These are phyloP conservation scores for Coemansia sp. DNA, from an alignment of 192 early-diverging fungal genomes.

Conservation along the genomic window DNA sequence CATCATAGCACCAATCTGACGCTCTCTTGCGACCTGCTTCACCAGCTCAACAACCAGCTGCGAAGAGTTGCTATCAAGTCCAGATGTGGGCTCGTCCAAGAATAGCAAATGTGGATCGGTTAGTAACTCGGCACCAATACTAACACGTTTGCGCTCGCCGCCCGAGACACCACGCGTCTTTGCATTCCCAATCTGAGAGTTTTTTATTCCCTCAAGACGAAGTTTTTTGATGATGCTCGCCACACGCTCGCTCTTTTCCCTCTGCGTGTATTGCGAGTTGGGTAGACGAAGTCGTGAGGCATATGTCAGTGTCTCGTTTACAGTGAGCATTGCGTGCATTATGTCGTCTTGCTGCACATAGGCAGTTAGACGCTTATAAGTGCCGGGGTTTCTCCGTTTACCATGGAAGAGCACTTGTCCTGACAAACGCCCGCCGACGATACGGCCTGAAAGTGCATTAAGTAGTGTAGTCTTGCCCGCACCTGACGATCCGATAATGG, in stretches of 20 bases:
- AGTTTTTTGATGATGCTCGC: conserved; percentile 61
- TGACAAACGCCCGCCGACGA: conserved; percentile 56
- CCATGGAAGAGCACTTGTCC: conserved; percentile 58
- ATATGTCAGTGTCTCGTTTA: conserved; percentile 75
- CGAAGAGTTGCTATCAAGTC: conserved; percentile 70
- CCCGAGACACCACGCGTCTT: conserved; percentile 54
- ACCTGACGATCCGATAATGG: conserved; percentile 91
- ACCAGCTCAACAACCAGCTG: conserved; percentile 63
- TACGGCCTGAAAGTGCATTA: conserved; percentile 75
- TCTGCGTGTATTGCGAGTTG: conserved; percentile 42
- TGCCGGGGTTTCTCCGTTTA: conserved; percentile 21
- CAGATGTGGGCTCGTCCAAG: conserved; percentile 62
- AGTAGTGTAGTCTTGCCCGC: conserved; percentile 88
- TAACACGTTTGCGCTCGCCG: conserved; percentile 57
- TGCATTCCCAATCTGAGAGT: conserved; percentile 55
- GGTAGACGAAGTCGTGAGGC: conserved; percentile 70
- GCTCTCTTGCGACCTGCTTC: conserved; percentile 53
- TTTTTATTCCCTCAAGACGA: conserved; percentile 59
- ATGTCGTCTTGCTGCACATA: conserved; percentile 61
- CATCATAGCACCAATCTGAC: conserved; percentile 70
- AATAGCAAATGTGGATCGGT: conserved; percentile 58
- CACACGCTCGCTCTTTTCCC: conserved; percentile 60
- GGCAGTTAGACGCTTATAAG: conserved; percentile 37
- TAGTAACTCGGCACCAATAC: conserved; percentile 50
- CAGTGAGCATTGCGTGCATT: conserved; percentile 64